Evolutionary conservation across 768 basidiomycete genomes (phyloP), one percentile per base, ranked within the genome.

Genomic region (Russula brevipes): DNA sequence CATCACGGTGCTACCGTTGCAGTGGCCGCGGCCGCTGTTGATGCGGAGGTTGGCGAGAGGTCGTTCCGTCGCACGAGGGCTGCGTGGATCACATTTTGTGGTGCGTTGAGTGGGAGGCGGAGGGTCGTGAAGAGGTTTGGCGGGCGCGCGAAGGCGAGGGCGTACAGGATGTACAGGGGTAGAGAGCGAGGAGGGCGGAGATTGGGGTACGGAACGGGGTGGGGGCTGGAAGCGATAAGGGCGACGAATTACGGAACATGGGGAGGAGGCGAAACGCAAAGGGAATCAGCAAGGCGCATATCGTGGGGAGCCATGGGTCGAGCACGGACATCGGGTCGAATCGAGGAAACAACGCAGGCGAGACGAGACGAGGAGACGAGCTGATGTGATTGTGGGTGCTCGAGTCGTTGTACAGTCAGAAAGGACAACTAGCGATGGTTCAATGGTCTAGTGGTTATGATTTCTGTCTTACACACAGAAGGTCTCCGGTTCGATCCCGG

Each of bases 381-480:
- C 24, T 24, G 24, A 24, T 24, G 24, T 24, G 24, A 24, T 24
- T 24, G 24, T 24, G 38, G 38, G 38, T 39, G 2, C 19, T 6
- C 11, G 14, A 19, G n/a, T 11, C 5, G 17, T 30, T 30, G 7
- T 47, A 6, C 33, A 8, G 36, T 24, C 17, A 24, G 31, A 41
- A 11, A 14, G 4, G 0, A 19, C 0, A 12, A 6, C 9, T 0
- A 4, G 19, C n/a, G 14, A 54, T 1, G 68, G 68, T 69, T 69
- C 68, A 67, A 65, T 69, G 68, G 68, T 69, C 68, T 69, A 69
- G 68, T 69, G 68, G 68, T 69, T 69, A 69, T 69, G 68, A 69
- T 69, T 67, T 69, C 68, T 69, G 68, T 69, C 68, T 69, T 69
- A 69, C 68, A 69, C 68, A 69, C 68, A 69, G 68, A 69, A 64